Percentiles rank a stretch among this genome's conserved stretches.
These are phyloP conservation scores for Nicotiana knightiana DNA, from an alignment of 257 asterid species.

Conservation along the genomic window DNA sequence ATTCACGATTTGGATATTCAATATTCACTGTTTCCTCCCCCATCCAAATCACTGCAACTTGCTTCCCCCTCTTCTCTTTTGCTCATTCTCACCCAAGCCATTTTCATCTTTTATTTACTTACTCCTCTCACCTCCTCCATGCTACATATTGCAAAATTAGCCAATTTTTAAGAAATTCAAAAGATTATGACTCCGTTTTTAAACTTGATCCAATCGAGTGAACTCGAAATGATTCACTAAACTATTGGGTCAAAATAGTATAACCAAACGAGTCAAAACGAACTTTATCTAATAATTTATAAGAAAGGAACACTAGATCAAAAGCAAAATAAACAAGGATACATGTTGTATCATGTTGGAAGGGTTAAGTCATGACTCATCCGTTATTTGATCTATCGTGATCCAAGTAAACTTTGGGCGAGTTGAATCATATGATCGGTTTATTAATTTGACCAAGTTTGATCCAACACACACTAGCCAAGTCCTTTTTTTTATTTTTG, in stretches of 20 bases:
- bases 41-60: slow-evolving; percentile 14
- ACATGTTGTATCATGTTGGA: not conserved
- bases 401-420: not conserved
- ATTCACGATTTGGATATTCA: slow-evolving; percentile 34
- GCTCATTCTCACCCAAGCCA: slow-evolving; percentile 11
- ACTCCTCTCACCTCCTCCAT: not conserved
- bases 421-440: not conserved
- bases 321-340: not conserved
- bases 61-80: slow-evolving; percentile 12
- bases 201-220: not conserved
- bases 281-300: not conserved
- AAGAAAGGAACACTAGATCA: not conserved
- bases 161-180: not conserved
- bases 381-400: not conserved
- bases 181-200: not conserved
- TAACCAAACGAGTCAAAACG: not conserved
- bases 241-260: not conserved
- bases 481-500: too few species aligned
- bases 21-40: not conserved
- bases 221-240: not conserved
- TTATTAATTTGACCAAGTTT: too few species aligned
- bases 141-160: not conserved
- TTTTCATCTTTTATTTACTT: slow-evolving; percentile 9
- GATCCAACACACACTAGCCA: too few species aligned
- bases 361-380: too few species aligned